These are phyloP conservation scores for Micractinium conductrix DNA, from an alignment of 139 green algal species.

Conservation along the genomic window DNA sequence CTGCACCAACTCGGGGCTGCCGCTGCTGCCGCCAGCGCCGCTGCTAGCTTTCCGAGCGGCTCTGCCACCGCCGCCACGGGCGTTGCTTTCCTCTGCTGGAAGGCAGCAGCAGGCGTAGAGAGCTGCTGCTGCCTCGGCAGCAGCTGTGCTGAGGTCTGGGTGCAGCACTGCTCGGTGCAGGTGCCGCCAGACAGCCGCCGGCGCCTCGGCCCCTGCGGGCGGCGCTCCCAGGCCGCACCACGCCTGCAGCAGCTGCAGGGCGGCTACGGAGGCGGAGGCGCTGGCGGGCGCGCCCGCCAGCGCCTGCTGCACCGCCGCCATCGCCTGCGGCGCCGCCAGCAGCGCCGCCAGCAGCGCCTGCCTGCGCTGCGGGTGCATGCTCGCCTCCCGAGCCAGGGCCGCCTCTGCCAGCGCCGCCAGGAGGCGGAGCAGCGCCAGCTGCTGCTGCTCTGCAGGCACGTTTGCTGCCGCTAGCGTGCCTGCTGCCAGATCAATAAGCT, in stretches of 20 bases:
- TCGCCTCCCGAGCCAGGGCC: background rate
- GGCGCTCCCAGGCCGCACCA: conserved; percentile 36
- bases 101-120: conserved; percentile 38
- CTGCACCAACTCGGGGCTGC: conserved; percentile 2
- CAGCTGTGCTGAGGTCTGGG: conserved; percentile 10
- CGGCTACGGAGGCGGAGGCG: background rate
- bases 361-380: conserved; percentile 40
- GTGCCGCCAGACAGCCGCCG: conserved; percentile 4
- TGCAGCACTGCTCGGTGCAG: conserved; percentile 4
- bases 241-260: conserved; percentile 36
- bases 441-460: background rate
- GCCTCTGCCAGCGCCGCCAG: conserved; percentile 44
- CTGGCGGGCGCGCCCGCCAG: background rate
- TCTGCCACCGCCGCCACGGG: background rate
- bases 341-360: conserved; percentile 20
- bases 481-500: conserved; percentile 35
- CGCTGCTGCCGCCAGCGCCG: conserved; percentile 27
- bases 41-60: background rate
- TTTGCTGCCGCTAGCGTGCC: background rate
- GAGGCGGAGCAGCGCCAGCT: conserved; percentile 38
- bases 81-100: no score
- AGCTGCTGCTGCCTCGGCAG: conserved; percentile 43
- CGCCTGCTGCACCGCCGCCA: conserved; percentile 12
- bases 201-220: background rate
- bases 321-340: background rate